Evolutionary conservation across 495 filamentous ascomycete genomes (phyloP).

Genomic region (Penicillium fimorum): DNA sequence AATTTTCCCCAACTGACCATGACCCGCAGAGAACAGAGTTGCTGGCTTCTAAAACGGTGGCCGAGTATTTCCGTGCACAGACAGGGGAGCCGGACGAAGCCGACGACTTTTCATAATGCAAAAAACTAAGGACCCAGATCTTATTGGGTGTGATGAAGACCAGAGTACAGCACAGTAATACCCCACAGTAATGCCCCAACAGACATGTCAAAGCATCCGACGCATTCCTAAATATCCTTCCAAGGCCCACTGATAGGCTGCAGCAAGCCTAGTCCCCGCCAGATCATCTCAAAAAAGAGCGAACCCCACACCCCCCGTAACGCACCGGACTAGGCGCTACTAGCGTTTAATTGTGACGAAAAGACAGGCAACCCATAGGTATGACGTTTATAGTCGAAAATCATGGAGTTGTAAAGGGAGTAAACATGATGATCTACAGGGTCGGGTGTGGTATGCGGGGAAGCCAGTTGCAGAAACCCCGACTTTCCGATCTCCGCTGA

Average conservation of each 20-base stretch:
- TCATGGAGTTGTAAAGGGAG: neutral
- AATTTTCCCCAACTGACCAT: constrained; percentile 10
- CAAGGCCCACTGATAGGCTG: neutral
- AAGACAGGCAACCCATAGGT: neutral
- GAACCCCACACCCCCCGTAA: constrained; percentile 6
- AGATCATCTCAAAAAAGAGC: constrained; percentile 10
- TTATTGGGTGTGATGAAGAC: neutral
- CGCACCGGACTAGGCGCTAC: constrained; percentile 3
- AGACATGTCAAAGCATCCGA: neutral
- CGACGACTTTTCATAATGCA: constrained; percentile 49
- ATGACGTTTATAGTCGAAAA: constrained; percentile 8
- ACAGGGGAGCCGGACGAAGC: constrained; percentile 33
- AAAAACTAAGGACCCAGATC: neutral
- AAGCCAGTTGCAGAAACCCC: neutral
- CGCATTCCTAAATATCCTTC: neutral
- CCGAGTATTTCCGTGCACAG: constrained; percentile 42
- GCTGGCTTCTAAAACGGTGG: constrained; percentile 43
- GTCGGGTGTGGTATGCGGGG: constrained; percentile 7
- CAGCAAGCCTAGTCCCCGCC: neutral
- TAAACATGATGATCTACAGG: constrained; percentile 9
- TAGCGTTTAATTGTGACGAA: neutral
- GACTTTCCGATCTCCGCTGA: neutral
- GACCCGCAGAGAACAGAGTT: constrained; percentile 39
- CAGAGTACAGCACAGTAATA: neutral
- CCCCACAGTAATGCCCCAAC: neutral